A percentile compares a stretch with the other conserved stretches of the same genome.
phyloP scores from a whole-genome alignment of 805 yeast genomes.

The Yarrowia osloensis region DNA sequence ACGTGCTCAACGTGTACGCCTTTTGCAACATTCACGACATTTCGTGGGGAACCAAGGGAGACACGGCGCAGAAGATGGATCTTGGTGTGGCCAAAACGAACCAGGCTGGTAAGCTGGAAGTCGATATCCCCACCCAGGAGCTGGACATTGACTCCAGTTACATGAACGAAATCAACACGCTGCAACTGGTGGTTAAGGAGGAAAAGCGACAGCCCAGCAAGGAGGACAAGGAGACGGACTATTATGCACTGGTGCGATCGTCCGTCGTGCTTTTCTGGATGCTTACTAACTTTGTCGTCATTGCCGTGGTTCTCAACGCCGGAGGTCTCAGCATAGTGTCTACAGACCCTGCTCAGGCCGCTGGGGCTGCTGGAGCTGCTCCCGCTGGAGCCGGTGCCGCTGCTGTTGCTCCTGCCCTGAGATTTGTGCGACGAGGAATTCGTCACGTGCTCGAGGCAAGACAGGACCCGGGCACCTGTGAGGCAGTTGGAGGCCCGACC shows the following conservation, averaged over 20 bases:
- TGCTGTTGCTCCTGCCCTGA: slow-evolving; percentile 37
- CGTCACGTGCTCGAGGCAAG: slow-evolving; percentile 46
- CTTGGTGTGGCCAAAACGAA: slow-evolving; percentile 81
- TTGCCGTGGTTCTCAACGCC: slow-evolving; percentile 79
- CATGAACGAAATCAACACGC: slow-evolving; percentile 59
- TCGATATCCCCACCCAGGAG: slow-evolving; percentile 65
- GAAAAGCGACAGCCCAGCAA: slow-evolving; percentile 44
- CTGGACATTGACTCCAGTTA: slow-evolving; percentile 78
- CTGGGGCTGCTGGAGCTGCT: not conserved
- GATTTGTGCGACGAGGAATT: slow-evolving; percentile 32
- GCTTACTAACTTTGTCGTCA: slow-evolving; percentile 76
- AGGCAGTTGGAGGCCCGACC: slow-evolving; percentile 30
- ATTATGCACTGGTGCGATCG: slow-evolving; percentile 88
- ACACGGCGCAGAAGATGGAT: slow-evolving; percentile 60
- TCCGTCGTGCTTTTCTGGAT: slow-evolving; percentile 89
- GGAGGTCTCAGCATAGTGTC: slow-evolving; percentile 62
- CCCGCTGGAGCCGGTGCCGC: slow-evolving; percentile 33
- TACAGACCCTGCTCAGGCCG: slow-evolving; percentile 42
- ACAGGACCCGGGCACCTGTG: slow-evolving; percentile 39
- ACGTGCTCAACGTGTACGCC: slow-evolving; percentile 89
- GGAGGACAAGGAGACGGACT: slow-evolving; percentile 67
- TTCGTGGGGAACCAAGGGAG: slow-evolving; percentile 97
- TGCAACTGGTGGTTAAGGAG: slow-evolving; percentile 45
- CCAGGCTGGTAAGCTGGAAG: slow-evolving; percentile 55
- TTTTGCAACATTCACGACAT: slow-evolving; percentile 95